phyloP scores from a whole-genome alignment of 2,329 filamentous ascomycete genomes.

The Fusarium sp. region DNA sequence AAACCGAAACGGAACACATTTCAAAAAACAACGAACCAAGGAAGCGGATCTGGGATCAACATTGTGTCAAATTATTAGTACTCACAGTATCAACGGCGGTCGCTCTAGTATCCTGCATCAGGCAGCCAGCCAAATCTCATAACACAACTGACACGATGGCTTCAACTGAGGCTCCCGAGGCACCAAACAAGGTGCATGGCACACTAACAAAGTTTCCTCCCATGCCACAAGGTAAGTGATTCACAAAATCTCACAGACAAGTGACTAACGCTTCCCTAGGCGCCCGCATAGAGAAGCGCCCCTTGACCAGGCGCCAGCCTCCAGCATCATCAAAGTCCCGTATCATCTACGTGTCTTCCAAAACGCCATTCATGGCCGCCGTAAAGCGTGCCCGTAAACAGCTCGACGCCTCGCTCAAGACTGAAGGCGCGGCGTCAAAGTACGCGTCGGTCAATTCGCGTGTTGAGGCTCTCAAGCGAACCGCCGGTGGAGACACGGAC shows the following conservation, averaged over 20 bases:
- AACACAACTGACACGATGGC: conserved; percentile 39
- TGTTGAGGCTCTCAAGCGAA: conserved; percentile 58
- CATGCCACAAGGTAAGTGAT: conserved; percentile 51
- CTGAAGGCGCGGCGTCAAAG: conserved; percentile 62
- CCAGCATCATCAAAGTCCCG: conserved; percentile 60
- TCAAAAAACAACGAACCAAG: not conserved
- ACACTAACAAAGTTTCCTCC: conserved; percentile 53
- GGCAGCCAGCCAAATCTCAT: conserved; percentile 24
- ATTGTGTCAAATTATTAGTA: not conserved
- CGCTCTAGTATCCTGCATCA: conserved; percentile 14
- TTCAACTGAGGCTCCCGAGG: conserved; percentile 26
- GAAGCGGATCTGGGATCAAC: not conserved
- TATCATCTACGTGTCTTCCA: conserved; percentile 74
- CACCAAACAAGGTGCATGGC: conserved; percentile 39
- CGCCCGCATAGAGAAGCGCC: conserved; percentile 64
- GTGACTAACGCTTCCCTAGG: conserved; percentile 53
- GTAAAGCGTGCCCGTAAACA: conserved; percentile 75
- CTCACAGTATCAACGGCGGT: not conserved
- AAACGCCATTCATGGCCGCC: conserved; percentile 76
- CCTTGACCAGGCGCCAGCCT: conserved; percentile 58
- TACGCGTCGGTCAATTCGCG: conserved; percentile 62
- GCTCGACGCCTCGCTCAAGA: conserved; percentile 66
- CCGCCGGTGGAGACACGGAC: conserved; percentile 47
- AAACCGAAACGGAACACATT: not conserved
- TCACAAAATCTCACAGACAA: not conserved